Evolutionary conservation across 2,329 filamentous ascomycete species (phyloP), one percentile per base, ranked within the genome.

Genomic region (Colletotrichum limetticola): DNA sequence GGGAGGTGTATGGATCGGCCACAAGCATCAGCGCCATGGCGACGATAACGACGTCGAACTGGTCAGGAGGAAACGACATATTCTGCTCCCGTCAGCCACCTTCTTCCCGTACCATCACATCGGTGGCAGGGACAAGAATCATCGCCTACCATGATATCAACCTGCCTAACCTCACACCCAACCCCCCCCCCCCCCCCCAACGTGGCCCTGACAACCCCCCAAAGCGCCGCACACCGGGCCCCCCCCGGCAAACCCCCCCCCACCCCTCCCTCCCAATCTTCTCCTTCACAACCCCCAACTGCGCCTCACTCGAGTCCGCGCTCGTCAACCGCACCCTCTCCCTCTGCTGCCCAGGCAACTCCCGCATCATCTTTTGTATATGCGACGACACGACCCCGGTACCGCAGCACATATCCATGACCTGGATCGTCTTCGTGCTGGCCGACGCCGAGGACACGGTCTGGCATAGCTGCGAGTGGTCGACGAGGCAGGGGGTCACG

Each of bases 391-490:
- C 66, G 4, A 68, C 66, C 14, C 58, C 66, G 4, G 66, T 62
- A 12, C 66, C 66, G 66, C 66, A 68, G 35, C 58, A 62, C 66
- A 68, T 62, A 24, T 62, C 58, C 58, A 68, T 46, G 24, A 68
- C 58, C 19, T 53, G 4, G 32, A 68, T 3, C 30, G 49, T 52
- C 30, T 30, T 55, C 32, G 35, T 35, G 16, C 42, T 22, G 6
- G 42, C 16, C 16, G 42, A 49, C 8, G 66, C 46, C 14, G 49
- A 32, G 16, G 32, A 11, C 22, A 52, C 49, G 19, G 9, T 24
- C 42, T 56, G 28, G 52, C 58, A 26, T 24, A 68, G 32, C n/a
- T 26, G 22, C 32, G 58, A 32, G 35, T 56, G 26, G 5, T 63
- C 49, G 30, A 68, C 49, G 7, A 62, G 58, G 14, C 49, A 56